Evolutionary conservation across 1,284 basidiomycete genomes (phyloP), one percentile per base, ranked within the genome.

Genomic region (Fomitopsis pinicola): DNA sequence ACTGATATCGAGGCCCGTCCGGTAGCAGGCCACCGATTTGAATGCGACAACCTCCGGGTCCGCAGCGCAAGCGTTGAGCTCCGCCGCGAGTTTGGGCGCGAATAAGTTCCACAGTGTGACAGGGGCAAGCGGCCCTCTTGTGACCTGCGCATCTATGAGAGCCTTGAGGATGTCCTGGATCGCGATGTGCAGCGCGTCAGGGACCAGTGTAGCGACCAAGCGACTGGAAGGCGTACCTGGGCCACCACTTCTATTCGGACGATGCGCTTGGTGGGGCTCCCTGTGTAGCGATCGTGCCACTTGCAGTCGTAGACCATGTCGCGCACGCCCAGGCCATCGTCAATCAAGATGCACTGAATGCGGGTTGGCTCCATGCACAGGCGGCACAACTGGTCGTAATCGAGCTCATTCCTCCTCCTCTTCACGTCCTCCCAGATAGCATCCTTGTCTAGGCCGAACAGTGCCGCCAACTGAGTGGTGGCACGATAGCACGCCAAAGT

Each of bases 11-110:
- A 92, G 76, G 4, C 89, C 90, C 0, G 88, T 88, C 57, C 89
- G 81, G 69, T 92, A 92, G 70, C 88, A 89, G 2, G 84, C 80
- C 54, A 91, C 80, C 9, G 88, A 89, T 72, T 92, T 92, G 80
- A 91, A 89, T 1, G 81, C 85, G 0, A 76, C 87, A n/a, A 91
- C 86, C 40, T 78, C 73, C 1, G 74, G 67, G 60, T 86, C 78
- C 5, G 58, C 58, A 0, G 81, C 82, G 56, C 69, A 68, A 0
- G 71, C 63, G 0, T 62, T 66, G 42, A 87, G 73, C 3, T 64
- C 68, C 5, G 63, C 62, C 19, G 61, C 67, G 63, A 86, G 72
- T 45, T 59, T 68, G 1, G 66, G 59, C 36, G 66, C 64, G 66
- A 87, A 82, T 1, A 61, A 53, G 12, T 66, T 62, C 17, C 79